Evolutionary conservation across 768 basidiomycete genomes (phyloP).

Genomic region (Pilatotrama ljubarskyi): DNA sequence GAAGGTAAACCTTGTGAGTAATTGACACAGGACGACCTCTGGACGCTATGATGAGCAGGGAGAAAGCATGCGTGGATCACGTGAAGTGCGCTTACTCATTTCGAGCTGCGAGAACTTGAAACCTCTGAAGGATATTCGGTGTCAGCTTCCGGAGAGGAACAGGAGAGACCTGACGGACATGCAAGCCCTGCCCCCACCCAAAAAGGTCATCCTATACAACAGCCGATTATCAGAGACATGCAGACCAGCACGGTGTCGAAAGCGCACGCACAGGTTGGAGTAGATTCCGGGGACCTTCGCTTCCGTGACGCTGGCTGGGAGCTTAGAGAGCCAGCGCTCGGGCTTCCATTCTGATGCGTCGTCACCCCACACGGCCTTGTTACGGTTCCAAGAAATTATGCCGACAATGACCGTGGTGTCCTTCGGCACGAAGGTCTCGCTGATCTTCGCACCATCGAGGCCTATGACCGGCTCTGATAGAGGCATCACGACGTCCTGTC

Average conservation of each 20-base stretch:
- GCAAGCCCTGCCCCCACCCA: slow-evolving; percentile 36
- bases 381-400: slow-evolving; percentile 34
- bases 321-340: slow-evolving; percentile 40
- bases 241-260: neutral
- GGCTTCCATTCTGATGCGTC: slow-evolving; percentile 45
- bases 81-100: slow-evolving; percentile 2
- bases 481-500: slow-evolving; percentile 23
- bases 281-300: slow-evolving; percentile 37
- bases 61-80: neutral
- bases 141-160: neutral
- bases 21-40: slow-evolving; percentile 6
- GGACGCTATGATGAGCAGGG: too few species aligned
- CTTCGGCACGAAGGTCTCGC: slow-evolving; percentile 14
- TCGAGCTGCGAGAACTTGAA: slow-evolving; percentile 43
- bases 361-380: slow-evolving; percentile 41
- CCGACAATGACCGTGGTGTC: slow-evolving; percentile 22
- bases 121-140: slow-evolving; percentile 28
- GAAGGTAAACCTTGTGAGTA: slow-evolving; percentile 26
- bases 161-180: slow-evolving; percentile 28
- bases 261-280: slow-evolving; percentile 30
- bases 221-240: neutral
- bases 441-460: slow-evolving; percentile 10
- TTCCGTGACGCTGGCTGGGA: slow-evolving; percentile 23
- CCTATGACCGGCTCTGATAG: slow-evolving; percentile 12
- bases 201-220: slow-evolving; percentile 37